These are phyloP conservation scores for Anisogramma anomala DNA, from an alignment of 2,329 filamentous ascomycete genomes.

Conservation along the genomic window DNA sequence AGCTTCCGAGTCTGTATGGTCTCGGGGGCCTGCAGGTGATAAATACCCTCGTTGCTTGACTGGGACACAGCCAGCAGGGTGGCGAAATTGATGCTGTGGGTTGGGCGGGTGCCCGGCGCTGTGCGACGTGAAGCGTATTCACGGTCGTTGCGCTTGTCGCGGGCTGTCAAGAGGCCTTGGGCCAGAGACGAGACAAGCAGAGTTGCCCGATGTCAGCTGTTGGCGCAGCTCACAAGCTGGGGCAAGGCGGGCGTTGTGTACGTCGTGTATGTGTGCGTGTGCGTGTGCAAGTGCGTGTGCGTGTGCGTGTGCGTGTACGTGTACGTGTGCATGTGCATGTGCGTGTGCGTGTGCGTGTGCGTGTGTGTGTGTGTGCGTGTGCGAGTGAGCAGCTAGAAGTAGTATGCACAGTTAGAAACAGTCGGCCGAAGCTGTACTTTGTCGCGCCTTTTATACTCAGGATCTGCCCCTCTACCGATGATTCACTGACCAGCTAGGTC, in stretches of 20 bases:
- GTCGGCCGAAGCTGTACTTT: too few species aligned
- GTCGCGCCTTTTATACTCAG: too few species aligned
- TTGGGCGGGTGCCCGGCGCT: slow-evolving; percentile 2
- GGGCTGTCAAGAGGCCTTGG: slow-evolving; percentile 5
- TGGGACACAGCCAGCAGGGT: background rate
- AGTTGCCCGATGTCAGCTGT: background rate
- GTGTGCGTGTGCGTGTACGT: slow-evolving; percentile 1
- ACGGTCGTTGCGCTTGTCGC: background rate
- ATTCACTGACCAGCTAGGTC: too few species aligned
- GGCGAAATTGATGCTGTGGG: background rate
- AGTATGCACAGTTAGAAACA: too few species aligned
- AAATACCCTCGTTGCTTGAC: background rate
- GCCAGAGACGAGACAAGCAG: background rate
- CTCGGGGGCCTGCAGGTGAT: background rate
- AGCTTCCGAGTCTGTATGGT: background rate
- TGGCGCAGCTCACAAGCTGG: slow-evolving; percentile 1
- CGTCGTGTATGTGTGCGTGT: too few species aligned
- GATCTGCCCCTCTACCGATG: too few species aligned
- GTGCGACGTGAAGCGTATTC: slow-evolving; percentile 7
- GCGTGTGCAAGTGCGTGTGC: slow-evolving; percentile 1
- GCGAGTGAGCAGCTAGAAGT: slow-evolving; percentile 1
- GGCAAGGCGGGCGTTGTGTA: slow-evolving; percentile 1
- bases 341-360: slow-evolving; percentile 2
- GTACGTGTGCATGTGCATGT: background rate
- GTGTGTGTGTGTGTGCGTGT: slow-evolving; percentile 1